Evolutionary conservation across 352 stramenopile genomes (phyloP), one percentile per base, ranked within the genome.

Genomic region (Blastocystis sp.): DNA sequence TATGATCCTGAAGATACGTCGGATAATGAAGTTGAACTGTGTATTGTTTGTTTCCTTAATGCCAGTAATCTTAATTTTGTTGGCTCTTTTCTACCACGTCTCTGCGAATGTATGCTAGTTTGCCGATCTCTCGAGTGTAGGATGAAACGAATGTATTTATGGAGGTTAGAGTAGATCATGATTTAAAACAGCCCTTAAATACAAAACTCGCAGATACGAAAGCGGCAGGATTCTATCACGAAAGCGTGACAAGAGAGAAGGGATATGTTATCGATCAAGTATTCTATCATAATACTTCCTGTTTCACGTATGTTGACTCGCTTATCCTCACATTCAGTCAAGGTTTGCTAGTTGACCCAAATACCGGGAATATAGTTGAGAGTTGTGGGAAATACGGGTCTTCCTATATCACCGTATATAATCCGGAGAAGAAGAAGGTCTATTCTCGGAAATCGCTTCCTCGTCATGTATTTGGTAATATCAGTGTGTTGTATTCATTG

Each of bases 211-310:
- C 29, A 34, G 29, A 34, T 34, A 34, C 29, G 29, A 34, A 34
- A 34, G 29, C 1, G 29, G 29, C 0, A 34, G 29, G 29, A 34
- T 34, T 34, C 29, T 68, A 68, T 26, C 59, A 68, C n/a, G 20
- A 23, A 2, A 15, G 9, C 4, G 9, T 23, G 64, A 80, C 70
- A 37, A 26, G 39, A 39, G 45, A 41, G 11, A 20, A 61, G 23
- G 70, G 70, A 80, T 80, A 80, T 64, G 70, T 47, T 41, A 80
- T 80, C 4, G 45, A 62, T 18, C 45, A 62, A 5, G 39, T 80
- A 0, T 54, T 47, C 4, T 80, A 80, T 62, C 70, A 80, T 41
- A 80, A 80, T 64, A 61, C 18, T 23, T 61, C 37, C 9, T 80
- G 70, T 20, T 80, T 80, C 37, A 80, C 70, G 70, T 80, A 62